Conservation (phyloP, 2,329 filamentous ascomycete species). For the Monosporascus sp. region DNA sequence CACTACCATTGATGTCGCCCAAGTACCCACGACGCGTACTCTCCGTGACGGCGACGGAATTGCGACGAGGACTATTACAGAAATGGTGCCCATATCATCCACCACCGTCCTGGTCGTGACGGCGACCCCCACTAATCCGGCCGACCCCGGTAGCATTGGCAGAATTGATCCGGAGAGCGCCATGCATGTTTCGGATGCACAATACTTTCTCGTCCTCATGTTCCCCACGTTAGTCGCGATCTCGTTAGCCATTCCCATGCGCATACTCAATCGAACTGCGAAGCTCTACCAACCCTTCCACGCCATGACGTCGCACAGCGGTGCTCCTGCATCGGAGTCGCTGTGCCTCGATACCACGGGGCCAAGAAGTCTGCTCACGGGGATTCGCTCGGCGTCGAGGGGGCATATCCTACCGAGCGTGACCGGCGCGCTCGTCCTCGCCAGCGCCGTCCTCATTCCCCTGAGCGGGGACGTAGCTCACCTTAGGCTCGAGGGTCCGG, state of each 20-base stretch:
- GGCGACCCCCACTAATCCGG: conserved; percentile 9
- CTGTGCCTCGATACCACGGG: conserved; percentile 37
- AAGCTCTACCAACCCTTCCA: conserved; percentile 37
- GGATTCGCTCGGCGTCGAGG: conserved; percentile 27
- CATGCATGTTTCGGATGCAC: conserved; percentile 18
- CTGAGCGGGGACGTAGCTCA: conserved; percentile 35
- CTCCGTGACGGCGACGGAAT: conserved; percentile 10
- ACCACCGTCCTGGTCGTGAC: conserved; percentile 7
- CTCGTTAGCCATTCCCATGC: conserved; percentile 29
- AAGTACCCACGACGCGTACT: conserved; percentile 9
- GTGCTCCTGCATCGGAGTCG: conserved; percentile 34
- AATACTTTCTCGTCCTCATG: conserved; percentile 32
- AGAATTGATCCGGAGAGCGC: conserved; percentile 7
- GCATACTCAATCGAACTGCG: conserved; percentile 30
- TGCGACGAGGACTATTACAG: conserved; percentile 11
- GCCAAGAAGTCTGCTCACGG: conserved; percentile 27
- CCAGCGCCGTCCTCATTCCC: conserved; percentile 31
- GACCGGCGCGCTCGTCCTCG: conserved; percentile 29
- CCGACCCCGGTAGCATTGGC: conserved; percentile 3
- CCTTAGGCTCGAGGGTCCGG: conserved; percentile 29
- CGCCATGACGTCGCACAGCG: conserved; percentile 30
- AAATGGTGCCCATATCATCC: conserved; percentile 13
- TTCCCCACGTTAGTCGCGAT: conserved; percentile 31
- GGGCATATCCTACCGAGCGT: conserved; percentile 32
- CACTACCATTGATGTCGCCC: conserved; percentile 4